These are phyloP conservation scores for Cladophialophora chaetospira DNA, from an alignment of 2,329 filamentous ascomycete genomes.

Conservation along the genomic window DNA sequence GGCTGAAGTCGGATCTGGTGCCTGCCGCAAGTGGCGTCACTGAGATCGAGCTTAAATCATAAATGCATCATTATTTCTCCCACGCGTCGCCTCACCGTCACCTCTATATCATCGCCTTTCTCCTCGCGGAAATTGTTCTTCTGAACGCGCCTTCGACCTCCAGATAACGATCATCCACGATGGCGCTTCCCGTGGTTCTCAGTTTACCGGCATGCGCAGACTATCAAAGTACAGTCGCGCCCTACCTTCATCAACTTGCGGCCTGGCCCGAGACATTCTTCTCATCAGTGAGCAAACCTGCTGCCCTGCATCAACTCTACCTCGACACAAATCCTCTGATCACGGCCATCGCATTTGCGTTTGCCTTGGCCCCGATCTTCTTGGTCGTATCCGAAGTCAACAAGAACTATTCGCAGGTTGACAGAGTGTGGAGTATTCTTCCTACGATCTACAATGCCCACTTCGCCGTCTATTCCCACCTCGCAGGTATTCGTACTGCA, in stretches of 20 bases:
- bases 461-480: conserved; percentile 77
- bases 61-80: background rate
- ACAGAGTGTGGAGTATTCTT: conserved; percentile 87
- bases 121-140: conserved; percentile 23
- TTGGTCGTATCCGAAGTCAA: conserved; percentile 80
- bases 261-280: conserved; percentile 67
- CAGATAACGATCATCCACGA: too few species aligned
- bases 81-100: background rate
- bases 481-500: conserved; percentile 69
- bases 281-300: conserved; percentile 60
- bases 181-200: conserved; percentile 73
- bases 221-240: conserved; percentile 72
- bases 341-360: conserved; percentile 69
- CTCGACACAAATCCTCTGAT: conserved; percentile 83
- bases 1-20: background rate
- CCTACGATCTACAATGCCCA: conserved; percentile 86
- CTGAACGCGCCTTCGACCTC: too few species aligned
- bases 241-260: conserved; percentile 70
- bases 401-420: conserved; percentile 94
- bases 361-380: conserved; percentile 71
- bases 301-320: conserved; percentile 71
- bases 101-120: background rate
- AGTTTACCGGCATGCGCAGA: conserved; percentile 74
- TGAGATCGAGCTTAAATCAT: background rate
- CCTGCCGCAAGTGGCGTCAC: background rate